These are phyloP conservation scores for Oryza officinalis DNA, from an alignment of 176 grass and related monocot species.

Conservation along the genomic window DNA sequence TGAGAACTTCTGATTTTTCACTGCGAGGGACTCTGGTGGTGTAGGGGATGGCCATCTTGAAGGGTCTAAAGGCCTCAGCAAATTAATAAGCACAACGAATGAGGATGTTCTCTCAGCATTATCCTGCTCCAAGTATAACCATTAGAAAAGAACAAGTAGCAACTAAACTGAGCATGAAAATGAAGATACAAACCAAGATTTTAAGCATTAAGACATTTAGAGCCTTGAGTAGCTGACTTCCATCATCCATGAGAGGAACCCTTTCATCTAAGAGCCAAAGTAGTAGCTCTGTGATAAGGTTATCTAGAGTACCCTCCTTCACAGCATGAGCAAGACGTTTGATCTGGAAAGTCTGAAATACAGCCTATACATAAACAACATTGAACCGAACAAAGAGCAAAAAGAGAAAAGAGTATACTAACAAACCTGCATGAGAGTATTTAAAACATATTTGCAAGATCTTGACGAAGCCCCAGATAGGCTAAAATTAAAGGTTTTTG, in stretches of 20 bases:
- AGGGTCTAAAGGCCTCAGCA: conserved; percentile 85
- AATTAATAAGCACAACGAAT: conserved; percentile 88
- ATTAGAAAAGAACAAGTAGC: conserved; percentile 34
- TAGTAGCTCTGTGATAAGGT: conserved; percentile 94
- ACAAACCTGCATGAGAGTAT: conserved; percentile 98
- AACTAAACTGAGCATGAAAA: conserved; percentile 2
- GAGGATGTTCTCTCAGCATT: conserved; percentile 97
- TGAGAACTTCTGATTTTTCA: conserved; percentile 96
- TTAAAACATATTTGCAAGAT: conserved; percentile 98
- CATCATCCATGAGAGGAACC: conserved; percentile 98
- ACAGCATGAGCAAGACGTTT: conserved; percentile 93
- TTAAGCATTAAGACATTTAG: conserved; percentile 99
- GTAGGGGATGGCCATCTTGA: conserved; percentile 84
- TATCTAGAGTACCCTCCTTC: conserved; percentile 89
- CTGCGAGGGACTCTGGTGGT: conserved; percentile 59
- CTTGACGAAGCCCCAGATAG: conserved; percentile 96
- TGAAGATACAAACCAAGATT: conserved; percentile 70
- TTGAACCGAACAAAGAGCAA: conserved; percentile 14
- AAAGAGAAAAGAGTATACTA: neutral
- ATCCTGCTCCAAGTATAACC: conserved; percentile 61
- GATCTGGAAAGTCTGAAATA: conserved; percentile 86
- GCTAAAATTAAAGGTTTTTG: conserved; percentile 94
- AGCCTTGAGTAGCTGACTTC: conserved; percentile 94
- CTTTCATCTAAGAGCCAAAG: conserved; percentile 99
- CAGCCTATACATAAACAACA: conserved; percentile 7